phyloP scores from a whole-genome alignment of 768 basidiomycete species.

The Cystofilobasidium bisporidii region DNA sequence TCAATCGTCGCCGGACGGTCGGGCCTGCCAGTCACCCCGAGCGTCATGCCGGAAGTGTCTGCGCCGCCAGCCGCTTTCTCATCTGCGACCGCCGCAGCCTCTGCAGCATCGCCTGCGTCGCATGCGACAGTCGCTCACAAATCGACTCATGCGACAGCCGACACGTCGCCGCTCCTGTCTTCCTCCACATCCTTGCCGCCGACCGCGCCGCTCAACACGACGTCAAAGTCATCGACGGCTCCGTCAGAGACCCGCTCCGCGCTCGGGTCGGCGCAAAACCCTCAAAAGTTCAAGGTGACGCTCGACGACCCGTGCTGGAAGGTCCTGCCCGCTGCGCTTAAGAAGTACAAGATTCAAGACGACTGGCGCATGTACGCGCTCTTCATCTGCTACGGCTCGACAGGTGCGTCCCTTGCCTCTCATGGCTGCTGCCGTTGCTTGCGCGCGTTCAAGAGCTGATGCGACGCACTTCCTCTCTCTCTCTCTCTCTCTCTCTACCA shows the following conservation, averaged over 20 bases:
- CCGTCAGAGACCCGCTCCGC: neutral
- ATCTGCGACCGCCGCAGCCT: too few relatives aligned
- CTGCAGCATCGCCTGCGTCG: too few relatives aligned
- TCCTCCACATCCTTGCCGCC: neutral
- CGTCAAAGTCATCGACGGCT: neutral
- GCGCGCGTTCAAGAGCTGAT: too few relatives aligned
- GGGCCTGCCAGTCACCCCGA: neutral
- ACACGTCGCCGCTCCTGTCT: neutral
- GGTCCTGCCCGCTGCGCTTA: conserved; percentile 90
- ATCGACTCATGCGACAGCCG: neutral
- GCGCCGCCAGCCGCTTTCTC: neutral
- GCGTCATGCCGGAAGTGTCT: neutral
- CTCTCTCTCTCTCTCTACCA: neutral
- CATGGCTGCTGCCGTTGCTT: too few relatives aligned
- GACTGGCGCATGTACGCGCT: conserved; percentile 99
- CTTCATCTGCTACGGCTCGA: conserved; percentile 95
- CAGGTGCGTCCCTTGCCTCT: conserved; percentile 50
- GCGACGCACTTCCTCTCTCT: too few relatives aligned
- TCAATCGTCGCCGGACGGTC: neutral
- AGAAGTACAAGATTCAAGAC: conserved; percentile 98
- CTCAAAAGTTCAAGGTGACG: conserved; percentile 83
- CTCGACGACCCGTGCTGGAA: conserved; percentile 98
- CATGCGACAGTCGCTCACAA: neutral
- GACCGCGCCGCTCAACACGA: neutral
- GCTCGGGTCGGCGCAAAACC: conserved; percentile 31